Evolutionary conservation across 805 yeast genomes (phyloP), one percentile per base, ranked within the genome.

Genomic region (Starmerella lactis-condensi): DNA sequence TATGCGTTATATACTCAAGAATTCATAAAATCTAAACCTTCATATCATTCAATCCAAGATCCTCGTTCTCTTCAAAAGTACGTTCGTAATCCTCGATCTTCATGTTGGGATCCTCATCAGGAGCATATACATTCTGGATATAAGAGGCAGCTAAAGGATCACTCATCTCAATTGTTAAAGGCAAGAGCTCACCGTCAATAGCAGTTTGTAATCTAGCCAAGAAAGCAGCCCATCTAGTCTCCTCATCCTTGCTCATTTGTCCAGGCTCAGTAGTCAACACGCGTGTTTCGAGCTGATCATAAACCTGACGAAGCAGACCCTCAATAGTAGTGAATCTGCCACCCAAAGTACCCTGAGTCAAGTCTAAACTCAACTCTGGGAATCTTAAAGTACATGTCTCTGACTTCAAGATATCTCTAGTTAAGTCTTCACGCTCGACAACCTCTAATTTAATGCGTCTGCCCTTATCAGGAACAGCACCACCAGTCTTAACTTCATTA

Each of bases 401-500:
- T 12, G 92, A 74, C 58, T 89, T 89, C 46, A 89, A 65, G 35
- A 89, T 75, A 53, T 89, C 98, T 60, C 99, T 72, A 22, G 92
- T 74, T 46, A 89, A 64, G 60, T 89, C 99, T 44, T 81, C 93
- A 2, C 82, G 72, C 43, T 85, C 96, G 37, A 76, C 82, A 40
- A 85, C 72, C 40, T 61, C 62, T 32, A 89, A 62, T 2, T 74
- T 63, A 38, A 82, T 67, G 39, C 64, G 71, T 41, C 72, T 72
- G 39, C 95, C 99, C 52, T 72, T 64, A 3, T 62, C 75, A 20
- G 98, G 95, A 29, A 89, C 75, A 6, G 75, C 91, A 45, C 99
- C 99, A 37, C 99, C 99, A 4, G 98, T 89, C 59, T 85, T 89
- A 41, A 89, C 98, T 56, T 89, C 99, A 52, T 89, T 89, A 12